Evolutionary conservation across 768 basidiomycete species (phyloP), one percentile per base, ranked within the genome.

Genomic region (Pleurotus tuoliensis): DNA sequence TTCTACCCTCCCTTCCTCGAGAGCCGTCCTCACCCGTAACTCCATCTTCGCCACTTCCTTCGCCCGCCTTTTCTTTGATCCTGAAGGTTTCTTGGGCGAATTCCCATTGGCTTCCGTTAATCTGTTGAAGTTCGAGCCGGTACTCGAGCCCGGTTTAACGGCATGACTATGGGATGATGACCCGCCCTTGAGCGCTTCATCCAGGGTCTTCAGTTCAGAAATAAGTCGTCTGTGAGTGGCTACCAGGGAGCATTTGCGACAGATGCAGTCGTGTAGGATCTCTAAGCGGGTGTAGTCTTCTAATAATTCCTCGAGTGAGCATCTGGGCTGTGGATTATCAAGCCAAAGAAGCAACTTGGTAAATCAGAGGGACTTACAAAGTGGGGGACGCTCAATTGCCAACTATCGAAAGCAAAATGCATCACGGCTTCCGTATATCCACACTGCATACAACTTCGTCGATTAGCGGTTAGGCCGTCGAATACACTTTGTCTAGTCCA

Each of bases 381-480:
- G 86, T 34, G 74, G 73, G 91, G 92, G 12, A 93, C 73, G 25
- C 87, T 79, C 43, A 95, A 73, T 67, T 91, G 88, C 84, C 90
- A 85, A 63, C 86, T 92, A 67, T 94, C 90, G 61, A 94, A 88
- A 1, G 86, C 76, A 66, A 93, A 95, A 67, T 89, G 94, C 88
- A 90, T 93, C 59, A 94, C 93, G 3, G 93, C 90, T 65, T 95
- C 93, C 12, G 92, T 93, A 67, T 96, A 98, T 15, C 92, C 94
- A 66, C 96, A 98, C 49, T 83, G 78, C 47, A 90, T 78, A 64
- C 96, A 98, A 60, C 89, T 92, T 57, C 94, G 76, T 59, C 94
- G 74, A 63, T 96, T 93, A 2, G 95, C 94, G 1, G 93, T 93
- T 58, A 98, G 73, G 0, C 93, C 94, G 60, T 96, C 93, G 63